Percentiles rank a stretch among this genome's conserved stretches.
phyloP scores from a whole-genome alignment of 179 eudicot species.

The Camellia oleifera region DNA sequence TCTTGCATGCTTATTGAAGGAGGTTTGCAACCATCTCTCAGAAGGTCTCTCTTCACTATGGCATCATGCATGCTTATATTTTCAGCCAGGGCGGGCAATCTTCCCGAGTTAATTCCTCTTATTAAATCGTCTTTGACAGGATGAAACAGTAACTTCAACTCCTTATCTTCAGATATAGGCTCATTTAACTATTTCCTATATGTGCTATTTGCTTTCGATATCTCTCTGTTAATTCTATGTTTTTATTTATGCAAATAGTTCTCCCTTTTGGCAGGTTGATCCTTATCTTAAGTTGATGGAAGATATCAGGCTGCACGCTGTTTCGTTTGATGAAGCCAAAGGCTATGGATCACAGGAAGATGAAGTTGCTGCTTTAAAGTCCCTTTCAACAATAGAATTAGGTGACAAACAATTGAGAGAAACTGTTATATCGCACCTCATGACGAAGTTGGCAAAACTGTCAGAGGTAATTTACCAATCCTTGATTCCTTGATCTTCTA shows the following conservation, averaged over 20 bases:
- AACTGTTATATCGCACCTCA: slow-evolving; percentile 46
- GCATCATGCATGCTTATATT: slow-evolving; percentile 82
- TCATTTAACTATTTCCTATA: background rate
- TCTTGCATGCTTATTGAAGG: slow-evolving; percentile 37
- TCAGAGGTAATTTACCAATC: slow-evolving; percentile 57
- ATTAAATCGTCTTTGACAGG: slow-evolving; percentile 69
- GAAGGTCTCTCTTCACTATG: slow-evolving; percentile 84
- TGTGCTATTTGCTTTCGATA: background rate
- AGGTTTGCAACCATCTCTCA: slow-evolving; percentile 62
- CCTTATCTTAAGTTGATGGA: slow-evolving; percentile 75
- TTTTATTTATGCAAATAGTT: background rate
- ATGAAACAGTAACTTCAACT: slow-evolving; percentile 42
- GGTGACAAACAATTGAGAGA: slow-evolving; percentile 64
- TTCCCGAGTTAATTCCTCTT: slow-evolving; percentile 64
- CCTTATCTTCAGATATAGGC: slow-evolving; percentile 7
- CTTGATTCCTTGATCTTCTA: background rate
- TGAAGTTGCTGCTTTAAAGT: slow-evolving; percentile 57
- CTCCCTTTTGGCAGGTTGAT: slow-evolving; percentile 54
- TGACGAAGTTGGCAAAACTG: slow-evolving; percentile 46
- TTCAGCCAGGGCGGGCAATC: slow-evolving; percentile 73
- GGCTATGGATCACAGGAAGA: slow-evolving; percentile 67
- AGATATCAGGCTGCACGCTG: slow-evolving; percentile 60
- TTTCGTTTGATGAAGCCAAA: slow-evolving; percentile 22
- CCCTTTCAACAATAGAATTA: slow-evolving; percentile 43
- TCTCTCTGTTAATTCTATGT: background rate